These are phyloP conservation scores for Lupinus albus DNA, from an alignment of 306 rosid species.

Conservation along the genomic window DNA sequence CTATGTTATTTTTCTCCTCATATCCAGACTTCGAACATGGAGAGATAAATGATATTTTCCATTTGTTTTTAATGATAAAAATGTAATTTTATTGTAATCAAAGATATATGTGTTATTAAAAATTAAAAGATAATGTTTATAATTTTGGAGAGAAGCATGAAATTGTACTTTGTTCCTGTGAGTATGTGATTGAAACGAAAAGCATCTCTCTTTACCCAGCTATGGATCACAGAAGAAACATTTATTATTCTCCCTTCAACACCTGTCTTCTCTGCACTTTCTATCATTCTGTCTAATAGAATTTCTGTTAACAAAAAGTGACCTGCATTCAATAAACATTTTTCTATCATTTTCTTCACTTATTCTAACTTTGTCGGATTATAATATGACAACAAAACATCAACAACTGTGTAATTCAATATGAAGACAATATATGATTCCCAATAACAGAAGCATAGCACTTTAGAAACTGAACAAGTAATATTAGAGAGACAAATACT, in stretches of 20 bases:
- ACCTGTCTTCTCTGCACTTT: constrained; percentile 71
- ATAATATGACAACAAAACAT: neutral
- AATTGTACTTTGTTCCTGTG: constrained; percentile 64
- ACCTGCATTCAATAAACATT: constrained; percentile 55
- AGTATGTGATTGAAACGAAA: constrained; percentile 73
- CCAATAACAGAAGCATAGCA: constrained; percentile 22
- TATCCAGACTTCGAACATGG: too few relatives aligned
- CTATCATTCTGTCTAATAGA: constrained; percentile 82
- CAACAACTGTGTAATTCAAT: neutral
- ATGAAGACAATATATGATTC: constrained; percentile 18
- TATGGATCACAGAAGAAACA: constrained; percentile 84
- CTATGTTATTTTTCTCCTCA: too few relatives aligned
- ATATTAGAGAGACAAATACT: too few relatives aligned
- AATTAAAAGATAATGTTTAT: too few relatives aligned
- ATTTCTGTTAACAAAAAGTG: constrained; percentile 79
- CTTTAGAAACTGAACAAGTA: too few relatives aligned
- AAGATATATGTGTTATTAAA: too few relatives aligned
- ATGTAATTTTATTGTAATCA: too few relatives aligned
- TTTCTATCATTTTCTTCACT: neutral
- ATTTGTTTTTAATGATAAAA: too few relatives aligned
- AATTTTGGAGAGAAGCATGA: constrained; percentile 4
- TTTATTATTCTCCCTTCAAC: constrained; percentile 85
- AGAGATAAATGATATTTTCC: too few relatives aligned
- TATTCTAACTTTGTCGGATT: neutral
- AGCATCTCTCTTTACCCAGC: constrained; percentile 78